Conservation (phyloP, 306 rosid species). For the Cyamopsis tetragonoloba region DNA sequence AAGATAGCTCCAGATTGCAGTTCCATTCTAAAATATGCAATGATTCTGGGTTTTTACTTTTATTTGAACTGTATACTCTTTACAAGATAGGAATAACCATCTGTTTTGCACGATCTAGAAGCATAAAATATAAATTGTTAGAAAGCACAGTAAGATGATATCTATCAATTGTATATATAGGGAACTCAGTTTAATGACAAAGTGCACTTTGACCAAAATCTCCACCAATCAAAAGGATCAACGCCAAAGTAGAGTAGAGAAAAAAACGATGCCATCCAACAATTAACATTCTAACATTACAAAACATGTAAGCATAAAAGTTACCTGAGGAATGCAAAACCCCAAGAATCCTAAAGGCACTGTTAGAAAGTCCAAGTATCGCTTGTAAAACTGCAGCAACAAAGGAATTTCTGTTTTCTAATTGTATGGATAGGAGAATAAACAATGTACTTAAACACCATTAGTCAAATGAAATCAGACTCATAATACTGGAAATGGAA, state of each 20-base stretch:
- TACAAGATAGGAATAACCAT: not conserved
- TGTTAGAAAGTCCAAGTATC: conserved; percentile 58
- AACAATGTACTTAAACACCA: conserved; percentile 11
- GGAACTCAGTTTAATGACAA: not conserved
- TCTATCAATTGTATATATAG: not conserved
- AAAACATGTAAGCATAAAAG: conserved; percentile 9
- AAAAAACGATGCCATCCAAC: conserved; percentile 4
- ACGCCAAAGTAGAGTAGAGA: not conserved
- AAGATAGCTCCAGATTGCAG: conserved; percentile 1
- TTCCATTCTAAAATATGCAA: conserved; percentile 8
- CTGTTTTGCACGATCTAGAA: not conserved
- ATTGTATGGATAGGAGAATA: conserved; percentile 17
- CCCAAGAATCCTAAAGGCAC: conserved; percentile 44
- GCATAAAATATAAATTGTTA: not conserved
- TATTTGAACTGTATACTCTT: not conserved
- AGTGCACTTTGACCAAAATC: not conserved
- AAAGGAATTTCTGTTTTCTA: conserved; percentile 21
- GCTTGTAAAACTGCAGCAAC: conserved; percentile 66
- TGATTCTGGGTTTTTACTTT: not conserved
- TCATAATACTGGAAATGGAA: conserved; percentile 9
- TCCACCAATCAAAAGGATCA: not conserved
- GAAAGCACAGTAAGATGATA: conserved; percentile 9
- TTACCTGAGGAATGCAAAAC: conserved; percentile 85
- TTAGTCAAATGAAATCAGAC: conserved; percentile 13
- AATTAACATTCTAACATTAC: conserved; percentile 4